Evolutionary conservation across 179 eudicot genomes (phyloP).

Genomic region (Silene vulgaris): DNA sequence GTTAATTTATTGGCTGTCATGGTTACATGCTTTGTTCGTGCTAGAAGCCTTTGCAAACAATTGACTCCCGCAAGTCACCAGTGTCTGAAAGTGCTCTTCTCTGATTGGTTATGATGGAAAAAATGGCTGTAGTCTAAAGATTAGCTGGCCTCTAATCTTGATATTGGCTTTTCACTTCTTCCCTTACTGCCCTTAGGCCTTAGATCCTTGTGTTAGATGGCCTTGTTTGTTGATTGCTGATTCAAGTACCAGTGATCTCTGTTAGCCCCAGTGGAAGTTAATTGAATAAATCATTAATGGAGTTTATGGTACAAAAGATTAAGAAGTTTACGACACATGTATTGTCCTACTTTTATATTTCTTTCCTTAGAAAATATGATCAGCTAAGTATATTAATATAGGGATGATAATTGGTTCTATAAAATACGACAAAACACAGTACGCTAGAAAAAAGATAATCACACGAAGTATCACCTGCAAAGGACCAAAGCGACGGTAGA

Average conservation of each 20-base stretch:
- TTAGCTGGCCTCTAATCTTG: constrained; percentile 6
- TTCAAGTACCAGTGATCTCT: not conserved
- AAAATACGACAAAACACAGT: not conserved
- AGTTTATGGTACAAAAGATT: no score
- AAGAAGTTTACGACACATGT: no score
- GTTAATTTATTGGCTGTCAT: constrained; percentile 1
- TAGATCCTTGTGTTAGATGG: not conserved
- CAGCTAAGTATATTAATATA: not conserved
- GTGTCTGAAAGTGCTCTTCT: not conserved
- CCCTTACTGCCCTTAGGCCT: not conserved
- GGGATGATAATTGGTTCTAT: not conserved
- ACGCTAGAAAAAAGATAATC: not conserved
- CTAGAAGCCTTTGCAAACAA: not conserved
- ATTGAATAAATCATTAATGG: not conserved
- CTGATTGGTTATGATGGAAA: not conserved
- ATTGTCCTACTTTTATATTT: not conserved
- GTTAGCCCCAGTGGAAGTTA: not conserved
- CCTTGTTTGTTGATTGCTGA: not conserved
- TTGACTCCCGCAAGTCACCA: not conserved
- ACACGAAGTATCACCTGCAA: not conserved
- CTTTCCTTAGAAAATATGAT: not conserved
- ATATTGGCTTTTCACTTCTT: not conserved
- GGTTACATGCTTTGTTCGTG: not conserved
- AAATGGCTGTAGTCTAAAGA: not conserved
- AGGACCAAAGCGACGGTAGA: not conserved